Base-by-base conservation (phyloP, 768 basidiomycete species). In the Cystobasidiopsis lactophilus region DNA sequence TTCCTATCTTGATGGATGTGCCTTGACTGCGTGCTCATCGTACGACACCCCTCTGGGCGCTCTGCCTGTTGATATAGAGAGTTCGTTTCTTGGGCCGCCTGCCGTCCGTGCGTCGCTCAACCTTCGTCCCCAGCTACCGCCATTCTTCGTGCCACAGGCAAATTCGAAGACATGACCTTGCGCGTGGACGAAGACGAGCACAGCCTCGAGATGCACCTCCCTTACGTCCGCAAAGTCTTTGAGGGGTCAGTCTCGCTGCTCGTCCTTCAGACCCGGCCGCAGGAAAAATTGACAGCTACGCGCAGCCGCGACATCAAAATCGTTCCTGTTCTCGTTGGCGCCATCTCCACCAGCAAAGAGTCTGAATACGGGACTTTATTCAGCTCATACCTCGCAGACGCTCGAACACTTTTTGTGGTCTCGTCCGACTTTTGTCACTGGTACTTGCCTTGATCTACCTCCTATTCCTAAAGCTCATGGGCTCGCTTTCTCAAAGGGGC, bases 391-490 rank as follows among this genome's bases (percentile, higher is more conserved):
- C 74, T 95, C 49, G 72, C 74, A 2, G 70, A 77, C 55, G 75
- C 78, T 1, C 77, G 80, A 55, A 95, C 86, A 0, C 72, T 96
- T 56, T 86, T 79, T 61, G 78, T 96, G 40, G 74, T 93, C 49
- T 95, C 89, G 3, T 85, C 82, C 54, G 93, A 98, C 66, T 98
- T 98, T 65, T 96, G 93, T 63, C 93, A 98, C 66, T 98, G 93
- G 89, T 88, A 51, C n/a, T n/a, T n/a, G n/a, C n/a, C n/a, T n/a
- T n/a, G 57, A 75, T 48, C 64, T 64, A 37, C 62, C 64, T 30
- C 48, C 53, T 40, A 21, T 18, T 44, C 24, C 40, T 18, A n/a
- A 9, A n/a, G 24, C 27, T 19, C 48, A n/a, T 27, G 21, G 4
- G 38, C 27, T 50, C 30, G 18, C 19, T 1, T 14, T 21, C n/a